Percentiles rank a stretch among this genome's conserved stretches.
Conservation (phyloP, 2,329 filamentous ascomycete species). For the Monosporascus sp. region DNA sequence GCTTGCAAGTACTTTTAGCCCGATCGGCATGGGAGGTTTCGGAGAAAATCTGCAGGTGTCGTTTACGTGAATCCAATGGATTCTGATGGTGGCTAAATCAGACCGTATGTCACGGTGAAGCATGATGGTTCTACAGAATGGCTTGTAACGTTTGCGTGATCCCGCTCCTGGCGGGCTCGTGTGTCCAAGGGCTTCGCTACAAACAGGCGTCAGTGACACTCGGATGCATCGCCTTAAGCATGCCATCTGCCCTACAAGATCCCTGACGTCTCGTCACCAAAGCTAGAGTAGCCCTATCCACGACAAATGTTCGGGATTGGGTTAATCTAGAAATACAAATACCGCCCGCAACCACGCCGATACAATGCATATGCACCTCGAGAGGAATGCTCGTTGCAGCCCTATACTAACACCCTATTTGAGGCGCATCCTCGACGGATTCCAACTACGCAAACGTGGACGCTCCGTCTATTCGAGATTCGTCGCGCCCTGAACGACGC, state of each 20-base stretch:
- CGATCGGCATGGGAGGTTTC: no score
- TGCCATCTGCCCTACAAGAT: background rate
- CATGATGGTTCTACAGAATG: background rate
- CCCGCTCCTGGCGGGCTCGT: background rate
- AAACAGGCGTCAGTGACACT: background rate
- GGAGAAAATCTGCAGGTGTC: background rate
- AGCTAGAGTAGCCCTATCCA: background rate
- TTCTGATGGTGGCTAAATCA: no score
- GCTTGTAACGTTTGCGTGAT: background rate
- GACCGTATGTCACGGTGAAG: no score
- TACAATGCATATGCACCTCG: background rate
- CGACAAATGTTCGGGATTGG: no score
- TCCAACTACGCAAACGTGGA: background rate
- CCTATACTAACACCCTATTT: background rate
- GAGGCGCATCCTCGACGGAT: background rate
- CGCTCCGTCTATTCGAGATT: slow-evolving; percentile 40
- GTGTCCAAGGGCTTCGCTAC: background rate
- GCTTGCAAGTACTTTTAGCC: no score
- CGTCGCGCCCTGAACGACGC: slow-evolving; percentile 55
- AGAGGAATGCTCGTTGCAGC: background rate
- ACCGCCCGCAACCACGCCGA: background rate
- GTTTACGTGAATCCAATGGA: background rate
- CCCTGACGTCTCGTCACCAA: background rate
- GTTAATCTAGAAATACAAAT: background rate
- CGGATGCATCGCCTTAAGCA: background rate